Evolutionary conservation across 495 filamentous ascomycete genomes (phyloP).

Genomic region (Terfezia boudieri): DNA sequence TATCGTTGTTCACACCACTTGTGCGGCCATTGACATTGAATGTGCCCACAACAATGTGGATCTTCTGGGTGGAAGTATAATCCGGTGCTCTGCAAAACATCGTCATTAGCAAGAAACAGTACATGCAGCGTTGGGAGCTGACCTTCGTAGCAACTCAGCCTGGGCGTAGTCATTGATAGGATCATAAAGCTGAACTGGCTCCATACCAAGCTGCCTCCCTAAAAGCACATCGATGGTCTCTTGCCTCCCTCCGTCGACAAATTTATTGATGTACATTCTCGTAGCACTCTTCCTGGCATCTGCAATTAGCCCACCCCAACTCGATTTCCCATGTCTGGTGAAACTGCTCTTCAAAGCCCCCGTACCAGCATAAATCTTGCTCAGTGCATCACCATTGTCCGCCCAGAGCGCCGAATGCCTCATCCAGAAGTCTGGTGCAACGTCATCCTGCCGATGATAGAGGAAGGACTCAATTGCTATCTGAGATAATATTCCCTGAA

Average conservation of each 20-base stretch:
- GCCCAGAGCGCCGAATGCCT: conserved; percentile 84
- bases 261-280: conserved; percentile 89
- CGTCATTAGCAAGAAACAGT: not conserved
- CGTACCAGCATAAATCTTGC: conserved; percentile 89
- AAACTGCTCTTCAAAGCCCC: conserved; percentile 90
- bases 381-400: conserved; percentile 91
- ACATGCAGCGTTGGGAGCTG: not conserved
- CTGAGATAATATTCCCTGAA: conserved; percentile 82
- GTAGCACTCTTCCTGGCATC: conserved; percentile 89
- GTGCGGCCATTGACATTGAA: conserved; percentile 87
- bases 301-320: conserved; percentile 75
- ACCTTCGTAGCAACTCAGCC: conserved; percentile 43
- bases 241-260: conserved; percentile 77
- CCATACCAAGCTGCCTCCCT: conserved; percentile 59
- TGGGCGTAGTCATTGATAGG: conserved; percentile 79
- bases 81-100: not conserved
- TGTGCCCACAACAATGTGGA: conserved; percentile 22
- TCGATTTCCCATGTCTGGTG: conserved; percentile 92
- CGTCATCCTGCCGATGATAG: conserved; percentile 37
- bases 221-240: conserved; percentile 84
- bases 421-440: conserved; percentile 64
- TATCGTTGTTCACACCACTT: conserved; percentile 50
- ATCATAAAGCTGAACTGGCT: conserved; percentile 68
- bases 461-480: conserved; percentile 75
- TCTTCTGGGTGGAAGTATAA: not conserved